A percentile compares a stretch with the other conserved stretches of the same genome.
Evolutionary conservation across 225 moss, liverwort and hornwort species (phyloP).

Genomic region (Ulota crispa): DNA sequence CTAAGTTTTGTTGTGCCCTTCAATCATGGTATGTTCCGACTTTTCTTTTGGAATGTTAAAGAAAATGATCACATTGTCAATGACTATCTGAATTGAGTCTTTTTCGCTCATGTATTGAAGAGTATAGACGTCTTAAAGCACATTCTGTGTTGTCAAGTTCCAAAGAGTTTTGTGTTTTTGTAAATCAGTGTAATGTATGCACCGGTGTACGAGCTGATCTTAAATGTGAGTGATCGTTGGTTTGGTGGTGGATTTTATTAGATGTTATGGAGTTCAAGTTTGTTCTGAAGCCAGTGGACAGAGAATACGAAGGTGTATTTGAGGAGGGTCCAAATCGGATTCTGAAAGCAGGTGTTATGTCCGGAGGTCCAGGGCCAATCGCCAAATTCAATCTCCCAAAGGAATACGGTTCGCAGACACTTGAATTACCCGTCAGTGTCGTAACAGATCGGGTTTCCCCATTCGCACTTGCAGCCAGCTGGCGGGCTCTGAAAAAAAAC

Average conservation of each 20-base stretch:
- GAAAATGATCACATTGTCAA: constrained; percentile 2
- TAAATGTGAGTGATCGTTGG: constrained; percentile 10
- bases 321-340: constrained; percentile 77
- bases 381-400: constrained; percentile 68
- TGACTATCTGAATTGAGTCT: not conserved
- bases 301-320: constrained; percentile 56
- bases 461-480: constrained; percentile 85
- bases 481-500: constrained; percentile 69
- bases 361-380: constrained; percentile 63
- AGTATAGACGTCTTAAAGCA: not conserved
- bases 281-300: constrained; percentile 65
- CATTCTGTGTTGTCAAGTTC: not conserved
- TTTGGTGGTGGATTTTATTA: constrained; percentile 29
- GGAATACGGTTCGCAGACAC: constrained; percentile 47
- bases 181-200: constrained; percentile 4
- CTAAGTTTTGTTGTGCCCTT: constrained; percentile 79
- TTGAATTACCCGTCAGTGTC: constrained; percentile 73
- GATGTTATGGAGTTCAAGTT: constrained; percentile 82
- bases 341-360: constrained; percentile 65
- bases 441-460: constrained; percentile 73
- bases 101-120: not conserved
- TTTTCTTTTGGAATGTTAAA: constrained; percentile 12
- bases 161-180: not conserved
- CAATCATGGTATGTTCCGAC: constrained; percentile 54
- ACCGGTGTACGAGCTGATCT: not conserved